Percentiles rank a stretch among this genome's conserved stretches.
Evolutionary conservation across 148 eudicot species (phyloP).

Genomic region (Vaccinium darrowii): DNA sequence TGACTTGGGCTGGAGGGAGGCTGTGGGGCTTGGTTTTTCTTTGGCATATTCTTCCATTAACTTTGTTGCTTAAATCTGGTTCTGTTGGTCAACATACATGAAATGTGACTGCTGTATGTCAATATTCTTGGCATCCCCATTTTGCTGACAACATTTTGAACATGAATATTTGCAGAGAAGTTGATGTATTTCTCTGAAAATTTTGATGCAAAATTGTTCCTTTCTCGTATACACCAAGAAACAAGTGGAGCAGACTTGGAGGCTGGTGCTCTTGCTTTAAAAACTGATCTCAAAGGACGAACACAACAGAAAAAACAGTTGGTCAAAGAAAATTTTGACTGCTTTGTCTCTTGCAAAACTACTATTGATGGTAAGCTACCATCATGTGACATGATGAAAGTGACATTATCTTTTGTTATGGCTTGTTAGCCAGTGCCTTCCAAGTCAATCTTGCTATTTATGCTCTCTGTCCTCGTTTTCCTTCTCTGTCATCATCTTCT

Average conservation of each 20-base stretch:
- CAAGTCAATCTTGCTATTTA: background rate
- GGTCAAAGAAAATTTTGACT: constrained; percentile 98
- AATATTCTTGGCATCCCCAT: constrained; percentile 5
- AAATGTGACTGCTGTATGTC: background rate
- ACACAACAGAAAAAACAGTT: constrained; percentile 86
- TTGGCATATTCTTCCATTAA: background rate
- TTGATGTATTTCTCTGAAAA: constrained; percentile 86
- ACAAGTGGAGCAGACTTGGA: constrained; percentile 90
- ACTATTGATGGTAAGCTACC: constrained; percentile 80
- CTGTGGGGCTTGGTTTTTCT: background rate
- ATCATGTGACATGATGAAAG: background rate
- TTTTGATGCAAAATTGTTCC: constrained; percentile 81
- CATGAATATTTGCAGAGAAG: constrained; percentile 62
- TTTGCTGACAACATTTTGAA: constrained; percentile 7
- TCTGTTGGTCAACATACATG: background rate
- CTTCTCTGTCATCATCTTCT: background rate
- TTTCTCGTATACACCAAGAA: constrained; percentile 85
- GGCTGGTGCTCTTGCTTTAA: constrained; percentile 82
- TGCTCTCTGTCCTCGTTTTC: background rate
- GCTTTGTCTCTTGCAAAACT: constrained; percentile 97
- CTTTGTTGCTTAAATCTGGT: background rate
- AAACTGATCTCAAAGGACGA: constrained; percentile 88
- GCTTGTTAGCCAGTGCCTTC: background rate
- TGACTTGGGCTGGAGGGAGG: background rate
- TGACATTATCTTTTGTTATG: constrained; percentile 11